phyloP scores from a whole-genome alignment of 179 eudicot genomes.

The Beta macrorhiza region DNA sequence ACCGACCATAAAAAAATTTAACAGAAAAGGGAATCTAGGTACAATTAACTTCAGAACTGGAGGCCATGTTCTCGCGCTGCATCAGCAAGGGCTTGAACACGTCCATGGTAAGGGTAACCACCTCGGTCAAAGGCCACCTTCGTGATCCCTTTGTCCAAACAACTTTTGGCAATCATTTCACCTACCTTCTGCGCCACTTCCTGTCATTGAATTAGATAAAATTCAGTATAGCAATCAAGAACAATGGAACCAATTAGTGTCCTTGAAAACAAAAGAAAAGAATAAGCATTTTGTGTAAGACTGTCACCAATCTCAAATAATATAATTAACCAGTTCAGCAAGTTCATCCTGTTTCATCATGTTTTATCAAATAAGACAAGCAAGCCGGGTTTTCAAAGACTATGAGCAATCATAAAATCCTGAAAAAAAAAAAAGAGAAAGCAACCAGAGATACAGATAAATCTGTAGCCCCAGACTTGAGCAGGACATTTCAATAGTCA shows the following conservation, averaged over 20 bases:
- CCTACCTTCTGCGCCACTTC: conserved; percentile 86
- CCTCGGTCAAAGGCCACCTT: conserved; percentile 92
- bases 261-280: not conserved
- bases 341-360: not conserved
- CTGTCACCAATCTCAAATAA: not conserved
- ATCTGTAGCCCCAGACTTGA: not conserved
- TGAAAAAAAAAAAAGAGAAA: not conserved
- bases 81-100: conserved; percentile 85
- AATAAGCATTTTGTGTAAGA: not conserved
- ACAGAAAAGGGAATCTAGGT: conserved; percentile 8
- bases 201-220: conserved; percentile 33
- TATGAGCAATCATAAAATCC: not conserved
- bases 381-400: not conserved
- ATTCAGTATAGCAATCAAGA: conserved; percentile 1
- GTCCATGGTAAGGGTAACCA: conserved; percentile 90
- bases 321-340: not conserved
- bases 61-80: conserved; percentile 92
- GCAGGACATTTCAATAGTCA: not conserved
- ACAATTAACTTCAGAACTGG: conserved; percentile 46
- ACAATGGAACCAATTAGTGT: not conserved
- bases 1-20: conserved; percentile 8
- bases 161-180: conserved; percentile 71
- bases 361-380: conserved; percentile 9
- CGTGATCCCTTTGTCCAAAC: conserved; percentile 84
- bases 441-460: not conserved